Evolutionary conservation across 805 yeast species (phyloP), one percentile per base, ranked within the genome.

Genomic region (Scheffersomyces amazonensis): DNA sequence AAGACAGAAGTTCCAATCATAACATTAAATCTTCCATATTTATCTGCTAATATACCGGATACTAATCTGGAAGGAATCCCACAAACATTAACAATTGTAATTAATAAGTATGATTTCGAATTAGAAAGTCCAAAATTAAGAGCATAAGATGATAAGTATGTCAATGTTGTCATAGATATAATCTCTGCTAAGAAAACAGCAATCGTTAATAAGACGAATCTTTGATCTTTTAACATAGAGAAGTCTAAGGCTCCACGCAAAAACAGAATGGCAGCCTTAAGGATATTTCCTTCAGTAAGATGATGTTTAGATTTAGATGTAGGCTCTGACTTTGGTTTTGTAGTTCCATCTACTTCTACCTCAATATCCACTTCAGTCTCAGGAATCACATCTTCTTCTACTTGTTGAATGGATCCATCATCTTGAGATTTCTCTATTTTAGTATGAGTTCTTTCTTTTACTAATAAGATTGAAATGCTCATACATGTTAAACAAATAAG

Each of bases 121-220:
- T 51, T 43, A 15, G 44, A 30, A 16, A 52, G 39, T 5, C 58
- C 59, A 40, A 47, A 47, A 15, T 51, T 53, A 22, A 57, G 44
- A 2, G 58, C 62, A 42, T 58, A 60, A 2, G 62, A 52, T 8
- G 60, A 43, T 16, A 60, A 40, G 34, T 56, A 59, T 2, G 64
- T 56, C 34, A 54, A 43, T 12, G 64, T 49, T 27, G 75, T 55
- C 48, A 80, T 65, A 11, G 79, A 62, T 0, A 80, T 72, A 45
- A 79, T 64, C 49, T 81, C 87, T 3, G 58, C 41, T 31, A 47
- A 38, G 36, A 48, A 53, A 0, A 59, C 60, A 7, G 54, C 56
- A 30, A 58, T 22, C n/a, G 56, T 54, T 24, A 59, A 43, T 18
- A 44, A 44, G 6, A 54, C 31, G 44, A 54, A 60, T 29, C 46